Evolutionary conservation across 2,329 filamentous ascomycete species (phyloP), one percentile per base, ranked within the genome.

Genomic region (Macrophomina tecta): DNA sequence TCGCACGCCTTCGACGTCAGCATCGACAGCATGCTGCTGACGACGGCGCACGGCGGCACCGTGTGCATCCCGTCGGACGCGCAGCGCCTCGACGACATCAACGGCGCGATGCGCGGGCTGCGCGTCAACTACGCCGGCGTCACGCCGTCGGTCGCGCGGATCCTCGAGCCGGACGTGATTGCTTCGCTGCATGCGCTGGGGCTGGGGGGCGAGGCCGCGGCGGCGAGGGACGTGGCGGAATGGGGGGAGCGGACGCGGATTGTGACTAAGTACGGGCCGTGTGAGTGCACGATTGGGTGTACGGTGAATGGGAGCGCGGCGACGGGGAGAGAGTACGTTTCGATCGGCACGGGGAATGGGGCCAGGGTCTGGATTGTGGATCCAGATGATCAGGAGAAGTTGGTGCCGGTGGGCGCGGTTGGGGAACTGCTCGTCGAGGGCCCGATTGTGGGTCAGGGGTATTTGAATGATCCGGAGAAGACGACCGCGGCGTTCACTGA

Each of bases 1-100:
- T 64, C 70, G 16, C 72, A 71, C 51, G 66, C 68, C 7, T 74
- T 72, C 49, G 72, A 73, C 60, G 70, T 73, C 34, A 64, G 68
- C 49, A 75, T 88, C 32, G 71, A 69, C 18, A 69, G 70, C 34
- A 66, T 73, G 23, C 55, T 73, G 5, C 73, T 71, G 51, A 68
- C 76, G 11, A 40, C 71, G 2, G 1, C 86, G 88, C 69, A 82
- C 16, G 88, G 88, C 28, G 87, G 85, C 0, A 88, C 85, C 63
- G 79, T 90, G 4, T 89, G 87, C 68, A 80, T 89, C 0, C 86
- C 88, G 0, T 84, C 83, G 0, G 79, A 85, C 0, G 75, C 81
- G 1, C 85, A 88, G 46, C 80, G 85, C 8, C 73, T 84, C 45
- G 81, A 83, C 62, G 83, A 88, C 66, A 83, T 60, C 77, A 80